Conservation (phyloP, 495 filamentous ascomycete genomes). For the Cercophora samala region DNA sequence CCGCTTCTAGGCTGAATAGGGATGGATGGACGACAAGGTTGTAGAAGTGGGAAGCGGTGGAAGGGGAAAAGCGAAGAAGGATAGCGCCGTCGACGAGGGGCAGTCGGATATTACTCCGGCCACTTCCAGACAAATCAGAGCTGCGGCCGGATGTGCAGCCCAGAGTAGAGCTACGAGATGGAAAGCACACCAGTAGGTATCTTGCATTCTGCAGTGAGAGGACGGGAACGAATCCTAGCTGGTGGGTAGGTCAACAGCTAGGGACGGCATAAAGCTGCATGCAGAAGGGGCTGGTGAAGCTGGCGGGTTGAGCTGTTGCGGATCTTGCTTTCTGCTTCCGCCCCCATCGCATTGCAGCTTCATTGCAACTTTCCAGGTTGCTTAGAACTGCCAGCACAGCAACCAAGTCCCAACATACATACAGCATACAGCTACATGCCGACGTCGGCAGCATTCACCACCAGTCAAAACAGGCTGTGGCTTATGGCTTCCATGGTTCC, state of each 20-base stretch:
- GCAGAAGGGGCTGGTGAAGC: neutral
- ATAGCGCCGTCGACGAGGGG: neutral
- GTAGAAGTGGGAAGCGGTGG: neutral
- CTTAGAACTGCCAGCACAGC: slow-evolving; percentile 4
- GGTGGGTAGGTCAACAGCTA: neutral
- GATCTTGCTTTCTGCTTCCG: slow-evolving; percentile 9
- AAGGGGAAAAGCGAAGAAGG: neutral
- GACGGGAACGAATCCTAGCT: neutral
- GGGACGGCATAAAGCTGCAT: too few species aligned
- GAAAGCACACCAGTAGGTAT: neutral
- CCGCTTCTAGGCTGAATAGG: slow-evolving; percentile 3
- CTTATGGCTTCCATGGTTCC: neutral
- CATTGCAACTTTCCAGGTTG: neutral
- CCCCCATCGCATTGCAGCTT: slow-evolving; percentile 15
- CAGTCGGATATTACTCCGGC: slow-evolving; percentile 7
- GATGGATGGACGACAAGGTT: neutral
- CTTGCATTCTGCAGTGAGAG: neutral
- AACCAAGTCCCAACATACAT: neutral
- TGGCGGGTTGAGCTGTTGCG: neutral
- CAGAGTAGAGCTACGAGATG: neutral
- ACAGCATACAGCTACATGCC: neutral
- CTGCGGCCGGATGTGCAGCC: neutral
- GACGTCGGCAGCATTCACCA: slow-evolving; percentile 1
- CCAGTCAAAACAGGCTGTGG: neutral
- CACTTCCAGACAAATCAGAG: neutral